Base-by-base conservation (phyloP, 257 asterid genomes). In the Solanum infundibuliforme region DNA sequence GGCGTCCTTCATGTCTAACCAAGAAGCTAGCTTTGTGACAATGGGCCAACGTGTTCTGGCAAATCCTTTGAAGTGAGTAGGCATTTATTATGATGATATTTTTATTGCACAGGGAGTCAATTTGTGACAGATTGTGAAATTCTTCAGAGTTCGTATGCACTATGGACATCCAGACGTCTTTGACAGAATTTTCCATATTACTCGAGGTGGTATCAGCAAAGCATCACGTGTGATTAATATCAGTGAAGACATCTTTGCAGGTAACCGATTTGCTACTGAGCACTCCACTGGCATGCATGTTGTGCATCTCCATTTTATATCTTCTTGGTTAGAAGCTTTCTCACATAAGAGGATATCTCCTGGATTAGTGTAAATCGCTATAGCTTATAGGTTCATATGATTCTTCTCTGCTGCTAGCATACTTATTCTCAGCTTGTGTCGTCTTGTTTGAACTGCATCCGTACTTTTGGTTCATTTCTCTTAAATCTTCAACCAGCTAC, bases 141-240 rank as follows among this genome's bases (percentile, higher is more conserved):
- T 91, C 83, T 46, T 89, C 88, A 97, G 99, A 96, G 98, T 96
- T 66, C 99, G 99, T 87, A 95, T 97, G 99, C 99, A 97, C 92
- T 97, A 97, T 91, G 99, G 99, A 71, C 99, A 97, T 92, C 99
- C 99, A 48, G 99, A 97, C 91, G 98, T 97, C 81, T 97, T 97
- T 91, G 99, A 97, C 92, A 95, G 99, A 92, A 88, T 97, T 87
- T 97, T 97, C 91, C 99, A 97, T 89, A 91, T 97, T 88, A 97
- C 98, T 86, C 94, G 99, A 88, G 99, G 99, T 91, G 99, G 99
- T 86, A 95, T 97, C 93, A 95, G 99, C 94, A 97, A 97, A 88
- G 95, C 99, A 34, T 97, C 99, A 87, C 99, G 99, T 86, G 95
- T 95, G 71, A 97, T 97, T 88, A 97, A 97, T 90, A 95, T 97